phyloP scores from a whole-genome alignment of 108 stramenopile species.

The Chaetoceros tenuissimus region DNA sequence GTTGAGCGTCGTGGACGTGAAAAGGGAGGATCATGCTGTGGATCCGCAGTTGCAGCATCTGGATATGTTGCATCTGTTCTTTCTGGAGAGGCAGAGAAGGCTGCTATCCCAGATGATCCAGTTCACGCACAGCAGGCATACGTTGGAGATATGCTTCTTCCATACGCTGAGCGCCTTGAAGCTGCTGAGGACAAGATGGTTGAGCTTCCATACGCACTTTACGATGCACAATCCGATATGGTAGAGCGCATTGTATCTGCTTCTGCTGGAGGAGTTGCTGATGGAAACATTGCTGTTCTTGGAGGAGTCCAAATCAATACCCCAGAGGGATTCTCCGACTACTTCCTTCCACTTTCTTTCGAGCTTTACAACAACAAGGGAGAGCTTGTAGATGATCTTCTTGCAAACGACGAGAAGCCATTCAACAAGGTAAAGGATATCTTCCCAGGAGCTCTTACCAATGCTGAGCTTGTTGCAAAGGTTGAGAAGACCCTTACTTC shows the following conservation, averaged over 20 bases:
- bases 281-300: slow-evolving; percentile 38
- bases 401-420: no score
- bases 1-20: slow-evolving; percentile 46
- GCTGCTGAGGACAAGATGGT: slow-evolving; percentile 24
- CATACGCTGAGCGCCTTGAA: slow-evolving; percentile 35
- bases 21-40: no score
- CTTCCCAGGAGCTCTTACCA: slow-evolving; percentile 39
- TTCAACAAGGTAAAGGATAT: no score
- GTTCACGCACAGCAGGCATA: slow-evolving; percentile 50
- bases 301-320: slow-evolving; percentile 63
- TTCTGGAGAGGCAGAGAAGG: no score
- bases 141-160: slow-evolving; percentile 31
- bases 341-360: slow-evolving; percentile 52
- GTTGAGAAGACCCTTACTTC: slow-evolving; percentile 11
- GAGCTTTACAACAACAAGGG: slow-evolving; percentile 32
- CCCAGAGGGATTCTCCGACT: slow-evolving; percentile 28
- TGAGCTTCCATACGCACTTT: slow-evolving; percentile 38
- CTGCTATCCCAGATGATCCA: slow-evolving; percentile 17
- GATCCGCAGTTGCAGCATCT: no score
- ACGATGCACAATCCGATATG: slow-evolving; percentile 39
- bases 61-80: no score
- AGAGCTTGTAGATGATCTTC: no score
- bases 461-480: slow-evolving; percentile 20
- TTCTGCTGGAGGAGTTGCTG: slow-evolving; percentile 30
- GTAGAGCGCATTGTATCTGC: slow-evolving; percentile 36